phyloP scores from a whole-genome alignment of 768 basidiomycete genomes.

The Butyriboletus loyo region DNA sequence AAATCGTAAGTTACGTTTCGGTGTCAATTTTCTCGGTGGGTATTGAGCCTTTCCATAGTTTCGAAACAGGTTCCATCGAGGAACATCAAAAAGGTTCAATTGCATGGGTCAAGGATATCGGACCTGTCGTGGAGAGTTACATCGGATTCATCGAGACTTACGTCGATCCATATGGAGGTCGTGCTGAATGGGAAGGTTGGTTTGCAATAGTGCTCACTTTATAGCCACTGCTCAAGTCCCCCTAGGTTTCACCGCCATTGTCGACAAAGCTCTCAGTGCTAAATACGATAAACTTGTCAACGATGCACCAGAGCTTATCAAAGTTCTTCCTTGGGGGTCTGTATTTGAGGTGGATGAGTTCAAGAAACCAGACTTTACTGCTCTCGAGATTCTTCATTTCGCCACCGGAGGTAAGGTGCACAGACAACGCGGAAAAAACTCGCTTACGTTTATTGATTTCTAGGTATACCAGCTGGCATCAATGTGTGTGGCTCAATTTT shows the following conservation, averaged over 20 bases:
- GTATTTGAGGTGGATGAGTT: slow-evolving; percentile 70
- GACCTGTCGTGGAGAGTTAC: slow-evolving; percentile 86
- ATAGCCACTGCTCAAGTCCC: neutral
- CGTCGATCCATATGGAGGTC: slow-evolving; percentile 86
- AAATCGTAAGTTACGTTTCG: slow-evolving; percentile 52
- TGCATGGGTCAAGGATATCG: slow-evolving; percentile 84
- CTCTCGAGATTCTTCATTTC: slow-evolving; percentile 78
- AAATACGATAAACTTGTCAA: slow-evolving; percentile 79
- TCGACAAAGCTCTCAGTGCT: slow-evolving; percentile 77
- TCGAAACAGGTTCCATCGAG: slow-evolving; percentile 73
- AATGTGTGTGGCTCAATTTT: slow-evolving; percentile 48
- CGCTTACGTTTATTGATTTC: neutral
- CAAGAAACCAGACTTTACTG: slow-evolving; percentile 85
- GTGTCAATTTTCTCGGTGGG: neutral
- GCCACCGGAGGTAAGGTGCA: slow-evolving; percentile 67
- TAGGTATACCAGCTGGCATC: slow-evolving; percentile 84
- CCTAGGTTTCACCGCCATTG: slow-evolving; percentile 84
- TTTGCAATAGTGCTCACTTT: neutral
- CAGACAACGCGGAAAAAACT: neutral
- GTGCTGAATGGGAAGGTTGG: slow-evolving; percentile 89
- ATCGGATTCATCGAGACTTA: slow-evolving; percentile 87
- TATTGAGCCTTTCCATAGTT: slow-evolving; percentile 34
- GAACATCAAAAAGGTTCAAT: slow-evolving; percentile 76
- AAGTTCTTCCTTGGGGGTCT: slow-evolving; percentile 78
- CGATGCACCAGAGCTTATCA: slow-evolving; percentile 73